Evolutionary conservation across 768 basidiomycete genomes (phyloP).

Genomic region (Rubroboletus satanas): DNA sequence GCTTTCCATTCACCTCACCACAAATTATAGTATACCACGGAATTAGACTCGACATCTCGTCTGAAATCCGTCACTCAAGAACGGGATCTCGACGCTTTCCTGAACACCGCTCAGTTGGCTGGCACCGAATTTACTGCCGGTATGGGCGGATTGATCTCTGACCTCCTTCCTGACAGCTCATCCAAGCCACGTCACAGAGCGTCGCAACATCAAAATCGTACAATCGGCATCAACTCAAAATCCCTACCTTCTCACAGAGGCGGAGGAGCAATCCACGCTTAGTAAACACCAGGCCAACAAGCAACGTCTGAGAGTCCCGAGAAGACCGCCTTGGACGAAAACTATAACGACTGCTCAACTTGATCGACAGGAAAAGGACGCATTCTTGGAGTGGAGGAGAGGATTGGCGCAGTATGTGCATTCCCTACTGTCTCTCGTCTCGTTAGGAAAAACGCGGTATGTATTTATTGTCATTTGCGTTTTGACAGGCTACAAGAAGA

Average conservation of each 20-base stretch:
- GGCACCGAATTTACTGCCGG: slow-evolving; percentile 96
- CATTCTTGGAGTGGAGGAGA: slow-evolving; percentile 92
- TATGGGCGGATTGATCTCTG: slow-evolving; percentile 32
- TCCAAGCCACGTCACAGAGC: slow-evolving; percentile 42
- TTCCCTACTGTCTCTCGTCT: background rate
- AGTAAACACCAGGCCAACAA: slow-evolving; percentile 72
- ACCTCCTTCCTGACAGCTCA: slow-evolving; percentile 1
- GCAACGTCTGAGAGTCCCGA: slow-evolving; percentile 76
- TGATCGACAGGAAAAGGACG: slow-evolving; percentile 83
- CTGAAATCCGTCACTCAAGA: slow-evolving; percentile 95
- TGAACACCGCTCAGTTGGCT: slow-evolving; percentile 91
- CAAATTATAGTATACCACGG: slow-evolving; percentile 58
- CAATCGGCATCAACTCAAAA: slow-evolving; percentile 60
- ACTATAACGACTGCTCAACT: slow-evolving; percentile 71
- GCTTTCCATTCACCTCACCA: slow-evolving; percentile 25
- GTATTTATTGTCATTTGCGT: background rate
- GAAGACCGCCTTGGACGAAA: slow-evolving; percentile 87
- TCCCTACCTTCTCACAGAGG: slow-evolving; percentile 78
- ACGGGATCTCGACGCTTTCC: slow-evolving; percentile 90
- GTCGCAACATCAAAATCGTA: slow-evolving; percentile 77
- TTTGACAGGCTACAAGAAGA: slow-evolving; percentile 73
- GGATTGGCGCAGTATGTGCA: slow-evolving; percentile 80
- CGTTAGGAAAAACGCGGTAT: background rate
- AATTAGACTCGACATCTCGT: slow-evolving; percentile 60
- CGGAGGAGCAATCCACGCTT: slow-evolving; percentile 76